phyloP scores from a whole-genome alignment of 345 rosid species.

The Eucalyptus globulus region DNA sequence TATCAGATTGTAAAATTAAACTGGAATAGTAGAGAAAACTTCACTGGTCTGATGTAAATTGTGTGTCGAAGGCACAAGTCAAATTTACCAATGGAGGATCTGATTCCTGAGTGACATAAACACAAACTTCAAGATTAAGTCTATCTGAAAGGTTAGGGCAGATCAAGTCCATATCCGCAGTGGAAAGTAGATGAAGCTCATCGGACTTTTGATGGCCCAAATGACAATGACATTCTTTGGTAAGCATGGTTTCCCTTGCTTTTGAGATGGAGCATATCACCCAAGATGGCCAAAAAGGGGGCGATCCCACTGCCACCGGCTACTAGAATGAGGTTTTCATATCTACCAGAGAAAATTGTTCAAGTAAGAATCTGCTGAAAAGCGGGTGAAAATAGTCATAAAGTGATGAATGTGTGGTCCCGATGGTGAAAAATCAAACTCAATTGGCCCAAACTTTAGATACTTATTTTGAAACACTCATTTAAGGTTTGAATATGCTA shows the following conservation, averaged over 20 bases:
- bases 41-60: neutral
- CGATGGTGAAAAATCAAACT: neutral
- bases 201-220: constrained; percentile 87
- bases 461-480: neutral
- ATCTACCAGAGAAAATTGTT: constrained; percentile 24
- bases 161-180: constrained; percentile 41
- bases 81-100: constrained; percentile 44
- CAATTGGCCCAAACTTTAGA: neutral
- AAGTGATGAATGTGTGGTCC: neutral
- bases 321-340: constrained; percentile 65
- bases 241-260: constrained; percentile 56
- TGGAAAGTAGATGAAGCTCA: constrained; percentile 65
- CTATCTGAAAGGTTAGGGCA: constrained; percentile 41
- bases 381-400: neutral
- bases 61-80: neutral
- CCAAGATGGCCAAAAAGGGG: constrained; percentile 79
- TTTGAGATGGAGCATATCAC: constrained; percentile 61
- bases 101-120: constrained; percentile 64
- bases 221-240: constrained; percentile 72
- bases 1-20: neutral
- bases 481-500: neutral
- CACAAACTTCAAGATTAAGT: constrained; percentile 39
- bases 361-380: neutral
- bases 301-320: constrained; percentile 94
- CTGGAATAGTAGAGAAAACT: neutral